These are phyloP conservation scores for Penicillium digitatum DNA, from an alignment of 2,329 filamentous ascomycete genomes.

Conservation along the genomic window DNA sequence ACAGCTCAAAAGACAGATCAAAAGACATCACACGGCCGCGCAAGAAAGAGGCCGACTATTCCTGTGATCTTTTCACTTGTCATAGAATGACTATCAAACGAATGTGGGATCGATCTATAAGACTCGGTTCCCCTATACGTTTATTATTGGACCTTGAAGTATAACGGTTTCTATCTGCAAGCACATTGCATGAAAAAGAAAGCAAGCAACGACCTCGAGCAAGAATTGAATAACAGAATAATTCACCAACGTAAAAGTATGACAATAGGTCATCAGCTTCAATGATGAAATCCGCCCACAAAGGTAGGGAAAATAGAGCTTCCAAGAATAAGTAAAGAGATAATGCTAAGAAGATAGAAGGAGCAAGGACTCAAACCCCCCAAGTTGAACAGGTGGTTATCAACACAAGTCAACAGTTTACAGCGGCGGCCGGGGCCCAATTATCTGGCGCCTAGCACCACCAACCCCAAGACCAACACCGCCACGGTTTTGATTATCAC, in stretches of 20 bases:
- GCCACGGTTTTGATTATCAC: slow-evolving; percentile 57
- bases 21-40: no score
- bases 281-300: neutral
- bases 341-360: neutral
- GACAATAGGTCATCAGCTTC: neutral
- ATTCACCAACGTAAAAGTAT: slow-evolving; percentile 12
- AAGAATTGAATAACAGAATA: slow-evolving; percentile 12
- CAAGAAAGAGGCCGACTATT: no score
- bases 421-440: slow-evolving; percentile 55
- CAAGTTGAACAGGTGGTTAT: slow-evolving; percentile 8
- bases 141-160: neutral
- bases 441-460: slow-evolving; percentile 57
- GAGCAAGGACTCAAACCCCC: neutral
- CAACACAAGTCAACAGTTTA: slow-evolving; percentile 17
- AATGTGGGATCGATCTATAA: neutral
- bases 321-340: neutral
- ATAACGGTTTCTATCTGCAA: slow-evolving; percentile 11
- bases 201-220: neutral
- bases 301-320: neutral
- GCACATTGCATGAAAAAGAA: neutral
- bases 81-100: neutral
- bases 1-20: no score
- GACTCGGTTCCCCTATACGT: neutral
- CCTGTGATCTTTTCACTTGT: no score
- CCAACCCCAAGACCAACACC: slow-evolving; percentile 52